Evolutionary conservation across 345 rosid genomes (phyloP).

Genomic region (Eucalyptus globulus): DNA sequence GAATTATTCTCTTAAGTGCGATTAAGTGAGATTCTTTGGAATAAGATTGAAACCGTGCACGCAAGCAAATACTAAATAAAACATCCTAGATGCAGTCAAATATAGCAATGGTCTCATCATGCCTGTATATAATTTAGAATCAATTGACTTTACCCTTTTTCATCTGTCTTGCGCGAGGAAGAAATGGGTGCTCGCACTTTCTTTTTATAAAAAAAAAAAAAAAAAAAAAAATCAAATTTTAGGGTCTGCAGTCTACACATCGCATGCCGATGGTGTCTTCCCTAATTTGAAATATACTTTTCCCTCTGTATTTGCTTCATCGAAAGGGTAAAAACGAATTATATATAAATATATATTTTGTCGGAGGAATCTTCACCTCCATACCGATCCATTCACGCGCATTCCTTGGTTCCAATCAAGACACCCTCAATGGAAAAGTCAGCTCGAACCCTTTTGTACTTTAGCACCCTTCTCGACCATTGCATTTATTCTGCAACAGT

Average conservation of each 20-base stretch:
- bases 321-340: neutral
- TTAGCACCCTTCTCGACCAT: neutral
- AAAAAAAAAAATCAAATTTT: too few species aligned
- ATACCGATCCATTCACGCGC: neutral
- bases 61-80: too few species aligned
- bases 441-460: neutral
- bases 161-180: neutral
- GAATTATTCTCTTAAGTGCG: too few species aligned
- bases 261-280: neutral
- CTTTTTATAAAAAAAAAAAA: fast-evolving
- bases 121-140: too few species aligned
- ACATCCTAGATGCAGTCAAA: too few species aligned
- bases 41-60: neutral
- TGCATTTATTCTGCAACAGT: neutral
- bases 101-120: too few species aligned
- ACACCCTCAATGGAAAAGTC: neutral
- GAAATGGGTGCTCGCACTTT: neutral
- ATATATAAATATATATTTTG: too few species aligned
- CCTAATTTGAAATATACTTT: neutral
- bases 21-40: neutral
- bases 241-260: neutral
- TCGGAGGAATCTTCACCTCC: neutral
- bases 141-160: too few species aligned
- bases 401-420: neutral
- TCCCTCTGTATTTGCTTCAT: neutral